phyloP scores from a whole-genome alignment of 257 asterid genomes.

The Scutellaria barbata region DNA sequence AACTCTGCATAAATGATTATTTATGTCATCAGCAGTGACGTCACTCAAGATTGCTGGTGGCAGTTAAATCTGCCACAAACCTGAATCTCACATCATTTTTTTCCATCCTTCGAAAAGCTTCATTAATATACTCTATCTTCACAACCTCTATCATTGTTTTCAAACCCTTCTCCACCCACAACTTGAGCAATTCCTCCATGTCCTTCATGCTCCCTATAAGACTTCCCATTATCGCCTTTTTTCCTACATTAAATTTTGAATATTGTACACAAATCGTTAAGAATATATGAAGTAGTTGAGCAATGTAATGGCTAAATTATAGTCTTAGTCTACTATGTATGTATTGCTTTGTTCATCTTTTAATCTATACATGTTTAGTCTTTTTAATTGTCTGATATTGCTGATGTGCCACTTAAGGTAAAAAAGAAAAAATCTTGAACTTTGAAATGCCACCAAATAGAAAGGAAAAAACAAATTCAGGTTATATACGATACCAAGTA shows the following conservation, averaged over 20 bases:
- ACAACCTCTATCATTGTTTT: constrained; percentile 49
- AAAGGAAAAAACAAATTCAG: too few species aligned
- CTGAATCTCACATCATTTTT: constrained; percentile 53
- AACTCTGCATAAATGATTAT: not conserved
- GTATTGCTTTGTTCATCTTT: too few species aligned
- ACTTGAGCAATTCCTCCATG: constrained; percentile 39
- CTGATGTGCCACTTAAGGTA: too few species aligned
- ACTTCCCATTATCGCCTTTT: constrained; percentile 47
- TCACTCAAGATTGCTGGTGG: constrained; percentile 28
- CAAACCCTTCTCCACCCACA: constrained; percentile 49
- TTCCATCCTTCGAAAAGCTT: constrained; percentile 53
- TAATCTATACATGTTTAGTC: too few species aligned
- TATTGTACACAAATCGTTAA: not conserved
- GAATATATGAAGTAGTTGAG: too few species aligned
- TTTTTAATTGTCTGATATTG: too few species aligned
- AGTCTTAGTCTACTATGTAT: too few species aligned
- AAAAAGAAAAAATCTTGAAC: too few species aligned
- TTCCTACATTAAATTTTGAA: constrained; percentile 33
- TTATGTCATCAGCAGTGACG: too few species aligned
- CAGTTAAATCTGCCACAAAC: constrained; percentile 52
- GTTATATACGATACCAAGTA: constrained; percentile 34
- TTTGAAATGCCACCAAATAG: too few species aligned
- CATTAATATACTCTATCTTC: constrained; percentile 41
- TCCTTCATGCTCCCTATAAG: constrained; percentile 53
- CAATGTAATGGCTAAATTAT: too few species aligned